Evolutionary conservation across 2,329 filamentous ascomycete species (phyloP).

Genomic region (Calonectria hawksworthii): DNA sequence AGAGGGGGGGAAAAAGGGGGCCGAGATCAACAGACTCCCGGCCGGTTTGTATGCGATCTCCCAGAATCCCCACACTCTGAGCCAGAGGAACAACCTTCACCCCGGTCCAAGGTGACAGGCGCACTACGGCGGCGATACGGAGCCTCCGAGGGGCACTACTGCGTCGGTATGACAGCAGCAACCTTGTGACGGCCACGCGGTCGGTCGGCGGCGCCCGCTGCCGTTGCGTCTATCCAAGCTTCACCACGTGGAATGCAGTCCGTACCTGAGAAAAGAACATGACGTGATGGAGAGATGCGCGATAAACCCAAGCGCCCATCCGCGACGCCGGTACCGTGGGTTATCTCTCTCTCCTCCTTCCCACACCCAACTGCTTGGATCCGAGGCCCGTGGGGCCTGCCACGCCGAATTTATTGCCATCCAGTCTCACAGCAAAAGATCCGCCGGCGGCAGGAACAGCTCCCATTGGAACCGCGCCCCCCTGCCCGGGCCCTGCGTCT

Average conservation of each 20-base stretch:
- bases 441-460: background rate
- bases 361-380: slow-evolving; percentile 1
- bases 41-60: background rate
- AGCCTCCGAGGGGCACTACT: background rate
- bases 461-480: background rate
- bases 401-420: background rate
- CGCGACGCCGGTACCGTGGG: background rate
- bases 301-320: background rate
- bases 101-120: background rate
- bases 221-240: background rate
- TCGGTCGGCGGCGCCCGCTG: slow-evolving; percentile 6
- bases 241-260: slow-evolving; percentile 4
- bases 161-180: background rate
- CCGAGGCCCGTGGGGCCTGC: background rate
- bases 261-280: background rate
- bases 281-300: background rate
- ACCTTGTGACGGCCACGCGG: slow-evolving; percentile 6
- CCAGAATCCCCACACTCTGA: background rate
- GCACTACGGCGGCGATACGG: background rate
- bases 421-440: background rate
- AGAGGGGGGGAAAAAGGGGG: background rate
- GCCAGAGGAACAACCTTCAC: background rate
- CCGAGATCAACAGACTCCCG: background rate
- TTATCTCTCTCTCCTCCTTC: background rate
- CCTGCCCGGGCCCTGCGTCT: background rate